phyloP scores from a whole-genome alignment of 208 protist species.

The Tritrichomonas musculus region DNA sequence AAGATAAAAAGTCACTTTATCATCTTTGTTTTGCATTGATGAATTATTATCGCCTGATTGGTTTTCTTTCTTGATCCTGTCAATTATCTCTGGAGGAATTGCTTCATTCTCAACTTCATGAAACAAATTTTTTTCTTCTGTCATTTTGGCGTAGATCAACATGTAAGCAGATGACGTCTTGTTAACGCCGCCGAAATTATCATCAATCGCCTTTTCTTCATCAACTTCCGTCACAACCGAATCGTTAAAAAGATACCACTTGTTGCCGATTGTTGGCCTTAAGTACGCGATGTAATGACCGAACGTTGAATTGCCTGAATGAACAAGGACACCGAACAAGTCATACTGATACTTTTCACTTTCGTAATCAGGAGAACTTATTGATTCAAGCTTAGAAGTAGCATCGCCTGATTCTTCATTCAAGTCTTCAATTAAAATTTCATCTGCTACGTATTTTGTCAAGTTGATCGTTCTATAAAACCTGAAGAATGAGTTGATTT shows the following conservation, averaged over 20 bases:
- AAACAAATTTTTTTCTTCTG: too few species aligned
- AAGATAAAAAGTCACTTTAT: too few species aligned
- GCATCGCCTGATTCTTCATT: constrained; percentile 30
- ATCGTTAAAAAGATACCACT: constrained; percentile 69
- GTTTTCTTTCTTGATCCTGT: too few species aligned
- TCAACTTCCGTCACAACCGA: constrained; percentile 56
- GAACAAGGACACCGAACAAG: constrained; percentile 67
- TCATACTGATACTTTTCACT: too few species aligned
- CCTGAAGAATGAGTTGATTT: constrained; percentile 61
- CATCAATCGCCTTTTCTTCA: constrained; percentile 54
- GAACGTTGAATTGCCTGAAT: constrained; percentile 64
- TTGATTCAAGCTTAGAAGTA: too few species aligned
- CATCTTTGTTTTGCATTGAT: too few species aligned
- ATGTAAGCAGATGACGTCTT: neutral
- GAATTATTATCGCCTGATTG: too few species aligned
- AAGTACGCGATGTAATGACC: constrained; percentile 76
- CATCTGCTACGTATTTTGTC: constrained; percentile 34
- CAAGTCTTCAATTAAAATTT: too few species aligned
- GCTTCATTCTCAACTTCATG: too few species aligned
- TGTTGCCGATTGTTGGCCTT: constrained; percentile 45
- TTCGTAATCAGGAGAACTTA: too few species aligned
- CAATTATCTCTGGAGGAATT: too few species aligned
- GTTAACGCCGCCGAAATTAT: constrained; percentile 55
- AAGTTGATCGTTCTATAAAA: constrained; percentile 59
- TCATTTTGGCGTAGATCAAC: neutral